Conservation (phyloP, 2,329 filamentous ascomycete genomes). For the Teratosphaeria epicoccoides region DNA sequence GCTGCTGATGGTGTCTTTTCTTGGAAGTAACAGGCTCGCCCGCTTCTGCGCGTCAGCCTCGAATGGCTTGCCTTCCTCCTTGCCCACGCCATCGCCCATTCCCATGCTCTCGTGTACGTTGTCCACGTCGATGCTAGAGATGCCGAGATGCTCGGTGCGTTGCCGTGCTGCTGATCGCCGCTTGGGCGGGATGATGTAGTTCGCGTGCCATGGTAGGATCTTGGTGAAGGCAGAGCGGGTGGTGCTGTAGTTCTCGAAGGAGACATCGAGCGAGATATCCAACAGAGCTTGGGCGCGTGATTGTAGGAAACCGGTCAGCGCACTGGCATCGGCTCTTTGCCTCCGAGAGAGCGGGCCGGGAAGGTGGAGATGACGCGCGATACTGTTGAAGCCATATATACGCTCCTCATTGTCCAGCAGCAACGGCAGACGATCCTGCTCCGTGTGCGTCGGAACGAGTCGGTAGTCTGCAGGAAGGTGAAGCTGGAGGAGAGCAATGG, state of each 20-base stretch:
- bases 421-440: constrained; percentile 16
- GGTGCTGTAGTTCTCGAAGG: constrained; percentile 73
- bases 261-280: constrained; percentile 81
- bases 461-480: constrained; percentile 52
- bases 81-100: constrained; percentile 21
- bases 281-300: constrained; percentile 66
- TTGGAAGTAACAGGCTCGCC: constrained; percentile 41
- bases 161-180: constrained; percentile 59
- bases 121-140: constrained; percentile 37
- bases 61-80: constrained; percentile 15
- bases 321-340: constrained; percentile 32
- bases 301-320: constrained; percentile 48
- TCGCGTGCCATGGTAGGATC: constrained; percentile 74
- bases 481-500: constrained; percentile 63
- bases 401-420: constrained; percentile 46
- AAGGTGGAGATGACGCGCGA: constrained; percentile 45
- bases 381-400: constrained; percentile 51
- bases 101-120: constrained; percentile 28
- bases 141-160: constrained; percentile 47
- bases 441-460: constrained; percentile 51
- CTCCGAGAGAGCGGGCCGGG: too few species aligned
- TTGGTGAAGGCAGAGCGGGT: constrained; percentile 73
- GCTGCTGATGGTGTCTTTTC: constrained; percentile 47
- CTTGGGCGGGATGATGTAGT: constrained; percentile 71
- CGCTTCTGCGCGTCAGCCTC: constrained; percentile 26